These are phyloP conservation scores for Rubus idaeus DNA, from an alignment of 306 rosid species.

Conservation along the genomic window DNA sequence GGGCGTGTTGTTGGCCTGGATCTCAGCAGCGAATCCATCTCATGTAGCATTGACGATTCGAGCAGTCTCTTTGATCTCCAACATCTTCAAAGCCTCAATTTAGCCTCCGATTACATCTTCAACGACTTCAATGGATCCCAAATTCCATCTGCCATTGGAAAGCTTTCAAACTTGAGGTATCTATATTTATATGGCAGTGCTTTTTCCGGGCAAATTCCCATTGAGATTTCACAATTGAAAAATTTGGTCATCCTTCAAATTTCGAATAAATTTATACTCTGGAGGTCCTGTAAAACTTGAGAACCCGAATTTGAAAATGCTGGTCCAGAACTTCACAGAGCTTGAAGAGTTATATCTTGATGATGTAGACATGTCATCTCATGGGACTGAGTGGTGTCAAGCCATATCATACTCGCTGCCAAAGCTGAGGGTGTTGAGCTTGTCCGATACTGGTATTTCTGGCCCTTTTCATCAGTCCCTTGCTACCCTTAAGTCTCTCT, in stretches of 20 bases:
- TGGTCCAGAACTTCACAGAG: constrained; percentile 30
- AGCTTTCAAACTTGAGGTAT: constrained; percentile 15
- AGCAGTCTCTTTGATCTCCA: too few relatives aligned
- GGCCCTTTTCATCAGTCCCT: constrained; percentile 28
- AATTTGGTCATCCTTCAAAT: constrained; percentile 33
- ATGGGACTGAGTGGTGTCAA: constrained; percentile 45
- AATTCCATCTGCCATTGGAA: constrained; percentile 25
- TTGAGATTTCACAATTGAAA: constrained; percentile 18
- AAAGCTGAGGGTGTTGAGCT: constrained; percentile 29
- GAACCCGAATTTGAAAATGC: constrained; percentile 18
- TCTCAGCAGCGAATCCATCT: too few relatives aligned
- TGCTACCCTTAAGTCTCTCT: constrained; percentile 12
- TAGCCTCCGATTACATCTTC: too few relatives aligned
- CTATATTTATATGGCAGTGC: constrained; percentile 28
- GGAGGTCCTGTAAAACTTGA: background rate
- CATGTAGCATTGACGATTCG: too few relatives aligned
- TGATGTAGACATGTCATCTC: constrained; percentile 33
- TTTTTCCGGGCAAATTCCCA: constrained; percentile 24
- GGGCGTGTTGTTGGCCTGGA: too few relatives aligned
- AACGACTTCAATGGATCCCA: background rate
- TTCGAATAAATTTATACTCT: background rate
- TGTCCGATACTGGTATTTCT: background rate
- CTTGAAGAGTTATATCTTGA: constrained; percentile 42
- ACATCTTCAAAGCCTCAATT: too few relatives aligned
- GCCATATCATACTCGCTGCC: constrained; percentile 21